Percentiles rank a stretch among this genome's conserved stretches.
Conservation (phyloP, 257 asterid species). For the Solanum habrochaites region DNA sequence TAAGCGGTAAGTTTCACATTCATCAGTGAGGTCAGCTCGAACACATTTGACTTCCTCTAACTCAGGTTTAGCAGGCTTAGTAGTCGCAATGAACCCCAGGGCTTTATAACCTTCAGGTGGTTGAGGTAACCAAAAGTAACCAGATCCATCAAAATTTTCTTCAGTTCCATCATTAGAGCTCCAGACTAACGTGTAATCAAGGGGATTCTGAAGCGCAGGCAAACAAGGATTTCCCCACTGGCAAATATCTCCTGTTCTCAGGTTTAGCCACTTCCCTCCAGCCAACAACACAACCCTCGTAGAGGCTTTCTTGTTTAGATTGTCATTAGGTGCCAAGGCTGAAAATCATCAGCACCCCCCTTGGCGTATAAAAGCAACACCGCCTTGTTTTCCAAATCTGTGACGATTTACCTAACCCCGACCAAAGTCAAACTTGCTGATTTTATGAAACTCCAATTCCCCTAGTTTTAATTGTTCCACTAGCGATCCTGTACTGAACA, state of each 20-base stretch:
- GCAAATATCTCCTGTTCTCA: slow-evolving; percentile 6
- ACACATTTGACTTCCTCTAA: slow-evolving; percentile 56
- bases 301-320: slow-evolving; percentile 60
- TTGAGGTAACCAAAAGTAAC: slow-evolving; percentile 74
- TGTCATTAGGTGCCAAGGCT: slow-evolving; percentile 75
- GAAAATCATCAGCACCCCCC: slow-evolving; percentile 45
- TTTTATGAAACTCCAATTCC: slow-evolving; percentile 59
- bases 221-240: background rate
- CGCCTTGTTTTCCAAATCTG: slow-evolving; percentile 35
- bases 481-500: slow-evolving; percentile 54
- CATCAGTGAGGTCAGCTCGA: slow-evolving; percentile 61
- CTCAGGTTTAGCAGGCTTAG: slow-evolving; percentile 50
- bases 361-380: slow-evolving; percentile 71
- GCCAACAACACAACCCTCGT: slow-evolving; percentile 76
- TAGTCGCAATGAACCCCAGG: slow-evolving; percentile 62
- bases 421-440: slow-evolving; percentile 47
- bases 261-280: slow-evolving; percentile 22
- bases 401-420: slow-evolving; percentile 54
- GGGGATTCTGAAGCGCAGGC: slow-evolving; percentile 53
- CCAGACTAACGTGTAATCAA: slow-evolving; percentile 68
- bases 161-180: slow-evolving; percentile 42
- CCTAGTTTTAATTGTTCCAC: slow-evolving; percentile 46
- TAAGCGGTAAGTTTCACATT: slow-evolving; percentile 37
- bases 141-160: slow-evolving; percentile 32
- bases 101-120: slow-evolving; percentile 69